Evolutionary conservation across 257 asterid genomes (phyloP), one percentile per base, ranked within the genome.

Genomic region (Phtheirospermum japonicum): DNA sequence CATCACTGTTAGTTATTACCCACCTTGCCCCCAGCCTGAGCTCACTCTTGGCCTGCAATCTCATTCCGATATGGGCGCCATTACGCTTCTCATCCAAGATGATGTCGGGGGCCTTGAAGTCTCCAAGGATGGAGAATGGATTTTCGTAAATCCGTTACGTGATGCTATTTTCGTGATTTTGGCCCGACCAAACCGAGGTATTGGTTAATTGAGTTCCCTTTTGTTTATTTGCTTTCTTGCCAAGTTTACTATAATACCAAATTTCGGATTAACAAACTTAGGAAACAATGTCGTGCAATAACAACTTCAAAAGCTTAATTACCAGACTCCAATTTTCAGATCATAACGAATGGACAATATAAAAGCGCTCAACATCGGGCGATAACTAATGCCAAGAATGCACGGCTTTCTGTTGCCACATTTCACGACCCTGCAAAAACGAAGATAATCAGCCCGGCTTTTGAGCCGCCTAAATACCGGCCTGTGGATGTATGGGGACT

Each of bases 151-250:
- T 59, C 93, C 99, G 2, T 31, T 78, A 58, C 20, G 65, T 14
- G 83, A 85, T 76, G 97, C 91, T 59, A 77, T 92, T 57, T 60
- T 87, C 1, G 96, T 92, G 53, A 75, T 92, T 76, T 77, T 92
- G 80, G 89, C 94, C 94, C 1, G 97, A 92, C 76, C 99, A 92
- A 77, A 80, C 96, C 48, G 97, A 92, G 97, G 99, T 90, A 84
- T 46, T 57, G 14, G 10, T 61, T 52, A 9, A 13, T 49, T n/a
- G 0, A 42, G 28, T 16, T n/a, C n/a, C n/a, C n/a, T n/a, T n/a
- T n/a, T 52, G 34, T 12, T 10, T 50, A 17, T 17, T 50, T 52
- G 33, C 42, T 72, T 33, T 50, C 19, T 49, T 45, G 51, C 51
- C 6, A 14, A 48, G 54, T 48, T 48, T 16, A 5, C 16, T 64